phyloP scores from a whole-genome alignment of 176 grass and related monocot species.

The Aechmea fasciata region DNA sequence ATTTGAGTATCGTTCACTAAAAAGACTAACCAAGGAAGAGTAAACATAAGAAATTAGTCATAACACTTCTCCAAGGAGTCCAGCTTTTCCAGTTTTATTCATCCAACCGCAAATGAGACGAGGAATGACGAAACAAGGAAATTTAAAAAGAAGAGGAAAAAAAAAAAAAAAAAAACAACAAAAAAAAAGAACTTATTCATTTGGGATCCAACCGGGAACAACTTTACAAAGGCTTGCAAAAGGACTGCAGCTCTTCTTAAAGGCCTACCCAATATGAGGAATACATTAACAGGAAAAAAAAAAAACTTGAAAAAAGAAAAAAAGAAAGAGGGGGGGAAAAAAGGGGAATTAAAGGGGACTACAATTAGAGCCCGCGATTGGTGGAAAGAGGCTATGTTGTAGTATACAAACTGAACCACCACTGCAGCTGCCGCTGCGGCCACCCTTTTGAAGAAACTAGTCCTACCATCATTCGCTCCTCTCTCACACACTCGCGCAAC shows the following conservation, averaged over 20 bases:
- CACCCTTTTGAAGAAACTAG: background rate
- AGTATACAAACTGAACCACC: background rate
- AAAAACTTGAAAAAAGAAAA: no score
- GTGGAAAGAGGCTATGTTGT: background rate
- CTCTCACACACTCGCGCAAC: background rate
- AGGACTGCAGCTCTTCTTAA: conserved; percentile 53
- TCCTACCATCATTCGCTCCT: background rate
- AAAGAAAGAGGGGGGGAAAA: background rate
- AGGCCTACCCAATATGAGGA: conserved; percentile 39
- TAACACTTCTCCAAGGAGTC: no score
- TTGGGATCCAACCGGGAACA: conserved; percentile 17
- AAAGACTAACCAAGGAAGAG: no score
- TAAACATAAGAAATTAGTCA: no score
- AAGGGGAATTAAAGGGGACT: background rate
- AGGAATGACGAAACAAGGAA: background rate
- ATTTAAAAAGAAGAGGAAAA: background rate
- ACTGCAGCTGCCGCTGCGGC: background rate
- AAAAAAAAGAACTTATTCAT: conserved; percentile 27
- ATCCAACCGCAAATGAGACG: no score
- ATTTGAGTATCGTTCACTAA: no score
- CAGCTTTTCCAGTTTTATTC: no score
- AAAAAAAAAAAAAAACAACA: conserved; percentile 2
- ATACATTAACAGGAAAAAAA: conserved; percentile 11
- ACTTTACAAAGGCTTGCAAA: conserved; percentile 49
- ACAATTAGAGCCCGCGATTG: background rate